Percentiles rank a stretch among this genome's conserved stretches.
phyloP scores from a whole-genome alignment of 1,284 basidiomycete species.

The Xerocomus nothofagi region DNA sequence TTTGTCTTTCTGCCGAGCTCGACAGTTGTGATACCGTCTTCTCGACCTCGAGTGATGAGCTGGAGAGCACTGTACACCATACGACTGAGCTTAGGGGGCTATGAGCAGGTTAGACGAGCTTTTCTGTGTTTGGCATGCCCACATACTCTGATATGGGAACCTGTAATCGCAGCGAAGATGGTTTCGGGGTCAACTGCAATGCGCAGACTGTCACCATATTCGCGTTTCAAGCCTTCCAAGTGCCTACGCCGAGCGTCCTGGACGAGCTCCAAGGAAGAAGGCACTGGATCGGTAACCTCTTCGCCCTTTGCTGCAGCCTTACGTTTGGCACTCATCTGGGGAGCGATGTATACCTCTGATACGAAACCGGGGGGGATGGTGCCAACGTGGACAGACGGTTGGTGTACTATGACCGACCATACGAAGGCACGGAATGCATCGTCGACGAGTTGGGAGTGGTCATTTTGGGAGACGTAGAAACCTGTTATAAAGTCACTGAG shows the following conservation, averaged over 20 bases:
- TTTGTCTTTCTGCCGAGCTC: conserved; percentile 76
- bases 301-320: conserved; percentile 60
- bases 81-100: conserved; percentile 78
- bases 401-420: conserved; percentile 74
- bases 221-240: conserved; percentile 52
- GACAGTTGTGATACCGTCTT: conserved; percentile 75
- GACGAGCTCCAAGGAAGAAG: conserved; percentile 51
- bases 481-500: conserved; percentile 65
- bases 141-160: conserved; percentile 75
- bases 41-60: conserved; percentile 76
- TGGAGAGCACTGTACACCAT: conserved; percentile 88
- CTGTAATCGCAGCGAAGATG: conserved; percentile 77
- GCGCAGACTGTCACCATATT: conserved; percentile 63
- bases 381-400: conserved; percentile 72
- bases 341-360: conserved; percentile 73
- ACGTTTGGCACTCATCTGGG: conserved; percentile 61
- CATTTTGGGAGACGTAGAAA: conserved; percentile 53
- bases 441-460: conserved; percentile 60
- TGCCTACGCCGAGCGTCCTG: conserved; percentile 51
- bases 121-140: neutral
- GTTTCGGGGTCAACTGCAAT: conserved; percentile 74
- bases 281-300: conserved; percentile 42
- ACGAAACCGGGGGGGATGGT: conserved; percentile 54
- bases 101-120: conserved; percentile 7
- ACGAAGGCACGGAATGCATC: conserved; percentile 77